Evolutionary conservation across 352 stramenopile genomes (phyloP), one percentile per base, ranked within the genome.

Genomic region (Phytophthora crassamura): DNA sequence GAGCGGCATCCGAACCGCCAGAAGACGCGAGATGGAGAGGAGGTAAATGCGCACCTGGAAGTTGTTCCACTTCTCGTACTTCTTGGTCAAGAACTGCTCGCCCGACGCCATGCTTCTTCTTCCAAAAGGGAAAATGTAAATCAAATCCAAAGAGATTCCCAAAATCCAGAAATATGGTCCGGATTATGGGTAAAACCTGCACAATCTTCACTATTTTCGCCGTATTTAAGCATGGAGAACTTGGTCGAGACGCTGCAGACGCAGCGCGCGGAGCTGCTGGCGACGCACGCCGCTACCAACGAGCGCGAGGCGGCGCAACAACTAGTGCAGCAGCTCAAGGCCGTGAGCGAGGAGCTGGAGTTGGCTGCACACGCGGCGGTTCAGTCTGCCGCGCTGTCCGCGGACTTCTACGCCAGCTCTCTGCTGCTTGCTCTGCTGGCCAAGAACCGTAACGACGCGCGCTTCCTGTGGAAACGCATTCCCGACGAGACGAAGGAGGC

Each of bases 11-110:
- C 15, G 34, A 46, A 16, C 18, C 30, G 6, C 36, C 9, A 41
- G n/a, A 15, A 51, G 9, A 43, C 53, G 8, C 4, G 28, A 58
- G 6, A 52, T 10, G 20, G 18, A 5, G 34, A 40, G 25, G 35
- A 39, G 5, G 33, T 41, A 12, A 28, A 16, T 16, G 48, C 67
- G 33, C 39, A 93, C 86, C 77, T 88, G 78, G 52, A 95, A 94
- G 53, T 93, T 85, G 70, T 91, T 84, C 87, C 87, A 95, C 66
- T 94, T 95, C 75, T 92, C 80, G 72, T 95, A 95, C 51, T 90
- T 95, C 72, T 95, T 89, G 74, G 69, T 91, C 64, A 95, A 74
- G 67, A 81, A 95, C 53, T 93, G 51, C 51, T 94, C 86, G 52
- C 74, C 65, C 45, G 79, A 67, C 54, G 73, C 58, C 73, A 81